These are phyloP conservation scores for Citrus sp. DNA, from an alignment of 345 rosid genomes.

Conservation along the genomic window DNA sequence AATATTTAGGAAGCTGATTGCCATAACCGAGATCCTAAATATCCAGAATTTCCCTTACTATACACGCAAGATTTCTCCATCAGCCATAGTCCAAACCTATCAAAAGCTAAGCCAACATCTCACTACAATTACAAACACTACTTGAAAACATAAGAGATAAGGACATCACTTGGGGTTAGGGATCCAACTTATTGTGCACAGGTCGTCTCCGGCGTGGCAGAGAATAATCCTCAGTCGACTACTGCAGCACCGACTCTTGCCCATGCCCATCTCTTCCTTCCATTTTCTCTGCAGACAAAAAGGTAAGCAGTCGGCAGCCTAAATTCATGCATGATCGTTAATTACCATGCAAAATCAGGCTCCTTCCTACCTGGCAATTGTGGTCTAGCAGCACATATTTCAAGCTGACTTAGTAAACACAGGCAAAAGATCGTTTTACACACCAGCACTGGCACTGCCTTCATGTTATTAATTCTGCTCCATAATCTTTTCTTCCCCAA, in stretches of 20 bases:
- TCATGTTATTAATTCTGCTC: conserved; percentile 13
- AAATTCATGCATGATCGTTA: neutral
- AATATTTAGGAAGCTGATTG: too few species aligned
- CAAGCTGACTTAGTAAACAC: conserved; percentile 7
- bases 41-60: neutral
- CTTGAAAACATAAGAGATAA: too few species aligned
- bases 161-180: conserved; percentile 8
- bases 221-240: conserved; percentile 32
- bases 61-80: too few species aligned
- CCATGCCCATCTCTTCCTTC: neutral
- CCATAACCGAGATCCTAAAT: neutral
- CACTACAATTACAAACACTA: neutral
- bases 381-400: conserved; percentile 15
- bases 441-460: neutral
- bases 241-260: neutral
- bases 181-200: conserved; percentile 26
- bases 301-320: neutral
- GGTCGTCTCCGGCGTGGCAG: conserved; percentile 12
- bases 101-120: neutral
- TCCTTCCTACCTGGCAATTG: conserved; percentile 12
- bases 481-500: neutral
- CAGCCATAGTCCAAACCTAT: too few species aligned
- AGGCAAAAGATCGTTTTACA: conserved; percentile 18
- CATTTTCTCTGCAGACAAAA: conserved; percentile 13
- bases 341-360: neutral